Conservation (phyloP, 495 filamentous ascomycete genomes). For the Trichoderma orchidacearum region DNA sequence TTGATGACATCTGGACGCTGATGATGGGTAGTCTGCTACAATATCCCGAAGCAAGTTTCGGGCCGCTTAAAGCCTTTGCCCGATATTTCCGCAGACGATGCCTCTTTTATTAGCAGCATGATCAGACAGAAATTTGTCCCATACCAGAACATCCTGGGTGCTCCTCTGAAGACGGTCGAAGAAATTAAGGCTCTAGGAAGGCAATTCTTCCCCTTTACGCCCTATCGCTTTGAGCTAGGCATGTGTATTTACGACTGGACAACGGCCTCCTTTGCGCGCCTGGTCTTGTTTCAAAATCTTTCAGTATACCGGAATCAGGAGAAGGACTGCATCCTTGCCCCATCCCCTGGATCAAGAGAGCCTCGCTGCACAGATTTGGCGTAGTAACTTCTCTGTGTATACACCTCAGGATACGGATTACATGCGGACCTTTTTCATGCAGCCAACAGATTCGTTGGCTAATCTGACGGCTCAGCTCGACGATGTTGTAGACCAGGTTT, state of each 20-base stretch:
- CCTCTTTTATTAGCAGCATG: neutral
- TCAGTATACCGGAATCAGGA: conserved; percentile 1
- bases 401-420: neutral
- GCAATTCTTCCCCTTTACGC: neutral
- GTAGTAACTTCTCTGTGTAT: neutral
- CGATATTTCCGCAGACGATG: neutral
- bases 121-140: neutral
- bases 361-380: neutral
- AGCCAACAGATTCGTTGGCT: conserved; percentile 1
- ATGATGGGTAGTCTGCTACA: neutral
- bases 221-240: conserved; percentile 4
- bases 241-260: conserved; percentile 5
- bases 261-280: conserved; percentile 3
- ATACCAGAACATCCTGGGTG: neutral
- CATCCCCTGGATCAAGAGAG: neutral
- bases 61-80: neutral
- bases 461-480: neutral
- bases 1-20: neutral
- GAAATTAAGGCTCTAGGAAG: neutral
- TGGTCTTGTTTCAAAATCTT: conserved; percentile 4
- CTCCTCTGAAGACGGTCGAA: neutral
- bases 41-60: neutral
- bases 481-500: neutral
- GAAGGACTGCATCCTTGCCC: neutral
- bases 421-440: conserved; percentile 5